Evolutionary conservation across 2,329 filamentous ascomycete species (phyloP).

Genomic region (Microcyclospora tardicrescens): DNA sequence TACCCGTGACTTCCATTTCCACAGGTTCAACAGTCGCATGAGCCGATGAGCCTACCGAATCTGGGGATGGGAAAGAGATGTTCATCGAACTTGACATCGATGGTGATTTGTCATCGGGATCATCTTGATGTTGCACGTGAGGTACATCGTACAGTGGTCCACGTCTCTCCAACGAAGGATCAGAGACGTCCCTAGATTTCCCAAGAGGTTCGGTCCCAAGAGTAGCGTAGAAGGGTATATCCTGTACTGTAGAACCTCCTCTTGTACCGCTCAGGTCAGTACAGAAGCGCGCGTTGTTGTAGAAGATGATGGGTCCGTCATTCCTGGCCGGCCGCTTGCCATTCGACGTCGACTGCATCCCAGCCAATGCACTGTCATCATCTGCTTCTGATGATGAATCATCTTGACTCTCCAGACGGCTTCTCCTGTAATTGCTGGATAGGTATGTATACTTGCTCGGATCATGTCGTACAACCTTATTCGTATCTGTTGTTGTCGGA

Average conservation of each 20-base stretch:
- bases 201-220: conserved; percentile 10
- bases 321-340: conserved; percentile 39
- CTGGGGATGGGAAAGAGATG: conserved; percentile 25
- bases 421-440: too few relatives aligned
- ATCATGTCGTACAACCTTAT: too few relatives aligned
- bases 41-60: conserved; percentile 11
- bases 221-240: conserved; percentile 12
- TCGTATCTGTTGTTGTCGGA: too few relatives aligned
- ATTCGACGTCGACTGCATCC: too few relatives aligned
- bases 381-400: conserved; percentile 23
- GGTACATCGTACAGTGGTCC: conserved; percentile 18
- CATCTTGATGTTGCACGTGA: conserved; percentile 22
- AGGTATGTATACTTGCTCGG: too few relatives aligned
- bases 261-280: conserved; percentile 55
- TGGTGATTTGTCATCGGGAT: conserved; percentile 20
- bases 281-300: conserved; percentile 66
- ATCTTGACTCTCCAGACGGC: conserved; percentile 4
- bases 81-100: conserved; percentile 23
- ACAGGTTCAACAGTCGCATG: conserved; percentile 13
- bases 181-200: background rate
- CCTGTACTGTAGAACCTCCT: background rate
- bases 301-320: conserved; percentile 72
- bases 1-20: conserved; percentile 38
- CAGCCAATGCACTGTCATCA: conserved; percentile 21
- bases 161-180: conserved; percentile 16